Percentiles rank a stretch among this genome's conserved stretches.
Evolutionary conservation across 306 rosid genomes (phyloP).

Genomic region (Mucuna pruriens): DNA sequence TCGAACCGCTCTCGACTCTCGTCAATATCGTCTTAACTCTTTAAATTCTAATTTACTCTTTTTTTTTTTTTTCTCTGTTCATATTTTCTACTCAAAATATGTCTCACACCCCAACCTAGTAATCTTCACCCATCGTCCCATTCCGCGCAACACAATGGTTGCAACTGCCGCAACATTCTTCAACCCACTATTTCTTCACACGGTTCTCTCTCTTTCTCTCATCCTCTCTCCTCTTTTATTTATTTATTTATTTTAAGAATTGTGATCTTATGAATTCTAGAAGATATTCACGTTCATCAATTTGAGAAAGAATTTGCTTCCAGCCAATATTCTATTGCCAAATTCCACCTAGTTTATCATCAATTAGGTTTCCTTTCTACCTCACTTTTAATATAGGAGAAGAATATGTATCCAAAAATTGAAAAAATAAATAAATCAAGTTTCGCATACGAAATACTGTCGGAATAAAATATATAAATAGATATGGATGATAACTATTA

Average conservation of each 20-base stretch:
- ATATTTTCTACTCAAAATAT: slow-evolving; percentile 8
- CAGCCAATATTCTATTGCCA: neutral
- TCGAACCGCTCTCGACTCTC: neutral
- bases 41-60: neutral
- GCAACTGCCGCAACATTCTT: slow-evolving; percentile 44
- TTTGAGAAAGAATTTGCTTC: neutral
- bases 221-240: neutral
- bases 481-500: too few species aligned
- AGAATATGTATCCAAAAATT: neutral
- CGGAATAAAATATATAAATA: too few species aligned
- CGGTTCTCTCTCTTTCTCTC: slow-evolving; percentile 48
- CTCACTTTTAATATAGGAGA: neutral
- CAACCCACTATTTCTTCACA: slow-evolving; percentile 40
- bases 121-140: neutral
- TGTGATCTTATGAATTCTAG: neutral
- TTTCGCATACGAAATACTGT: too few species aligned
- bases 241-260: neutral
- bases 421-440: too few species aligned
- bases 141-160: slow-evolving; percentile 40
- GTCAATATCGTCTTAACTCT: neutral
- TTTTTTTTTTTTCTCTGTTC: neutral
- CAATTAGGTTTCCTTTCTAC: neutral
- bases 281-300: neutral
- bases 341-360: neutral
- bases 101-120: neutral